These are phyloP conservation scores for Cutaneotrichosporon cavernicola DNA, from an alignment of 1,284 basidiomycete species.

Conservation along the genomic window DNA sequence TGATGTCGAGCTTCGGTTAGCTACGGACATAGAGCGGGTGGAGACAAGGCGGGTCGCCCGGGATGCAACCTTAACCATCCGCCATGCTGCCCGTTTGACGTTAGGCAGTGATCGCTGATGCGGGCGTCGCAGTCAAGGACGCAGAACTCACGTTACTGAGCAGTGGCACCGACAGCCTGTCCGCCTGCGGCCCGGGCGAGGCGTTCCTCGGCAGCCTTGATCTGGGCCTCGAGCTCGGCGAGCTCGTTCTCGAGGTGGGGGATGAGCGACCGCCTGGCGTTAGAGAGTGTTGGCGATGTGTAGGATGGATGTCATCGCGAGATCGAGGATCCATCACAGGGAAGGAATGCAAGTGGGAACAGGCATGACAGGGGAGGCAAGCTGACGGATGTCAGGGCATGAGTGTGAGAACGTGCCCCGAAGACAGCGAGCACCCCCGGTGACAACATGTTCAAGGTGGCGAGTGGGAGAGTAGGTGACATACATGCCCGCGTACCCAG, in stretches of 20 bases:
- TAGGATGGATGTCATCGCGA: neutral
- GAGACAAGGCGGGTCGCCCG: neutral
- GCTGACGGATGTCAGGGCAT: neutral
- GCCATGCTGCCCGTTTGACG: neutral
- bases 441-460: neutral
- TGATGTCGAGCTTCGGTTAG: neutral
- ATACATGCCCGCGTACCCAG: neutral
- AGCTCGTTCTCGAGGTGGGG: conserved; percentile 46
- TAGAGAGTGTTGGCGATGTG: neutral
- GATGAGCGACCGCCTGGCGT: conserved; percentile 39
- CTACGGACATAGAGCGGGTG: neutral
- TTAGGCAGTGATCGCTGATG: neutral
- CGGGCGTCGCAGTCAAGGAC: neutral
- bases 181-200: conserved; percentile 22
- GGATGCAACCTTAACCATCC: neutral
- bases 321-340: neutral
- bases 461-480: neutral
- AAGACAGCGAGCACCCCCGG: neutral
- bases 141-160: conserved; percentile 7
- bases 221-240: conserved; percentile 46
- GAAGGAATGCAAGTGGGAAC: no score
- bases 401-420: neutral
- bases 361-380: neutral
- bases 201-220: conserved; percentile 48
- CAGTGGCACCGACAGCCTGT: conserved; percentile 1